These are phyloP conservation scores for Rubia balearica DNA, from an alignment of 305 asterid genomes.

Conservation along the genomic window DNA sequence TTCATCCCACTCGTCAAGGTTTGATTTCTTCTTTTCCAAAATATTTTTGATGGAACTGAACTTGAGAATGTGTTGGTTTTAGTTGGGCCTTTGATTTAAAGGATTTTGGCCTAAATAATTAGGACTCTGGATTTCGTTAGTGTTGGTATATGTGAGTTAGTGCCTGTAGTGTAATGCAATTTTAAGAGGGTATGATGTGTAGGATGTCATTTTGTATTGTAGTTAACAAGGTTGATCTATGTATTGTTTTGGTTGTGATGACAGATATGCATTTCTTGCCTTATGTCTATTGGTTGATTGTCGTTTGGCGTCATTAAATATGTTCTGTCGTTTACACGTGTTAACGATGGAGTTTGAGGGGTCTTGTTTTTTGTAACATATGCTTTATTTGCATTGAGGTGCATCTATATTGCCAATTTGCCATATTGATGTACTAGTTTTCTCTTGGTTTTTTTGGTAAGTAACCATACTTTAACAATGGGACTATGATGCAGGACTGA, in stretches of 20 bases:
- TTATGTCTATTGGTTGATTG: not conserved
- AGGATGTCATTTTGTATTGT: not conserved
- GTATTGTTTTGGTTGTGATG: slow-evolving; percentile 3
- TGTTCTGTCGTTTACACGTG: not conserved
- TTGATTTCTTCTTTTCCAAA: not conserved
- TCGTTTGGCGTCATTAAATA: not conserved
- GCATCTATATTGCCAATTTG: too few species aligned
- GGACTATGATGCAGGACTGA: too few species aligned
- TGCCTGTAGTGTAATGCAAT: not conserved
- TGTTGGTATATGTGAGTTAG: not conserved
- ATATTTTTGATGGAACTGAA: not conserved
- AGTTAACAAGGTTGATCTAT: not conserved
- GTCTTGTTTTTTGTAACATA: not conserved
- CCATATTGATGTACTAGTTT: too few species aligned
- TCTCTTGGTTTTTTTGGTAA: too few species aligned
- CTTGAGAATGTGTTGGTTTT: not conserved
- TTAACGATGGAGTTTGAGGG: not conserved
- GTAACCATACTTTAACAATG: too few species aligned
- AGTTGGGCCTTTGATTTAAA: not conserved
- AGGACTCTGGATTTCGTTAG: not conserved
- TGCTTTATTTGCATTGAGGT: too few species aligned
- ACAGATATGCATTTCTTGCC: not conserved
- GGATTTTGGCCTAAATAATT: not conserved
- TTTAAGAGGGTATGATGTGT: not conserved
- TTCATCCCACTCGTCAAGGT: slow-evolving; percentile 39